Conservation (phyloP, 2,329 filamentous ascomycete species). For the Penicillium thymicola region DNA sequence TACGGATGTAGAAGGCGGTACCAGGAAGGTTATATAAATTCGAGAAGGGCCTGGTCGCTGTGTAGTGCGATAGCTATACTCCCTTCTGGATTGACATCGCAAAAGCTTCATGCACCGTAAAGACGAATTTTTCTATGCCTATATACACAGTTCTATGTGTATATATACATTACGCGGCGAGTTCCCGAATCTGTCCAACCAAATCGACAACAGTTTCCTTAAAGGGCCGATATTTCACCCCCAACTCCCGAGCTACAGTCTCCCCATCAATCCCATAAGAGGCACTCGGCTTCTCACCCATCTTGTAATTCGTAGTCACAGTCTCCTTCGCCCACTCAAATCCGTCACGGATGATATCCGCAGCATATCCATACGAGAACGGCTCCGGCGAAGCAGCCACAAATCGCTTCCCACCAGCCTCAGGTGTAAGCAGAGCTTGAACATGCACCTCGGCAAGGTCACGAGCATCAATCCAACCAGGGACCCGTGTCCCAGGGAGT, state of each 20-base stretch:
- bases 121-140: no score
- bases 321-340: constrained; percentile 39
- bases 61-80: no score
- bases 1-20: no score
- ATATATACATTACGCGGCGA: background rate
- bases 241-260: constrained; percentile 41
- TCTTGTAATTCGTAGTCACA: constrained; percentile 36
- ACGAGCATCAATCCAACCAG: constrained; percentile 46
- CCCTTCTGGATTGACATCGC: no score
- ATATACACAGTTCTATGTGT: no score
- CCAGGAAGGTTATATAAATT: no score
- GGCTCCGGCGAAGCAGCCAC: constrained; percentile 42
- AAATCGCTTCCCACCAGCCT: constrained; percentile 38
- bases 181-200: constrained; percentile 11
- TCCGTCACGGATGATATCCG: constrained; percentile 41
- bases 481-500: constrained; percentile 34
- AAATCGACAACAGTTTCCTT: constrained; percentile 19
- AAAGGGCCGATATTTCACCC: constrained; percentile 33
- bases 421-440: constrained; percentile 39
- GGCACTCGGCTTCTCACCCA: constrained; percentile 31
- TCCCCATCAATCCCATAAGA: constrained; percentile 45
- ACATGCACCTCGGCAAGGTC: constrained; percentile 48
- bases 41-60: no score
- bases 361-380: constrained; percentile 48
- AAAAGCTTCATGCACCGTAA: no score